These are phyloP conservation scores for Vigna radiata DNA, from an alignment of 306 rosid species.

Conservation along the genomic window DNA sequence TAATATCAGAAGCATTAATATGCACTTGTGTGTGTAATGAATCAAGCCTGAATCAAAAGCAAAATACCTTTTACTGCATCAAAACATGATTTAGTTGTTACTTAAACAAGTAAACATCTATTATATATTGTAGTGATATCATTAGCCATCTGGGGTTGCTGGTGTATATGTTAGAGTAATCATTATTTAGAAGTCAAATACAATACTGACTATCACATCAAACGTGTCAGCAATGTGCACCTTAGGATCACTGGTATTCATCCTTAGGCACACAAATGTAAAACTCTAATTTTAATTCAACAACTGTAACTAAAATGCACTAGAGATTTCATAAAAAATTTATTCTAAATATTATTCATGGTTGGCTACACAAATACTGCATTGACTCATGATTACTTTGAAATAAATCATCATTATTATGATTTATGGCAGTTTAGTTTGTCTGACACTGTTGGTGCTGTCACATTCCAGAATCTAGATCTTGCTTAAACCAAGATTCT, in stretches of 20 bases:
- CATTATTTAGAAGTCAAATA: neutral
- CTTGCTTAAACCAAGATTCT: slow-evolving; percentile 24
- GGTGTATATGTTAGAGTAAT: neutral
- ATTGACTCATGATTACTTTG: slow-evolving; percentile 39
- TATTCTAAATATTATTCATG: slow-evolving; percentile 5
- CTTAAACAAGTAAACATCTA: no score
- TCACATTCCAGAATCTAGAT: slow-evolving; percentile 43
- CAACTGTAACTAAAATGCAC: neutral
- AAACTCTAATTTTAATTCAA: neutral
- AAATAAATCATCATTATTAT: slow-evolving; percentile 29
- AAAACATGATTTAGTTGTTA: neutral
- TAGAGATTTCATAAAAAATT: neutral
- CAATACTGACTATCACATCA: neutral
- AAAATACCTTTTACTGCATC: neutral
- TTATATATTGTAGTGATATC: no score
- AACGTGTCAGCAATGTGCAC: neutral
- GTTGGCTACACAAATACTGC: slow-evolving; percentile 43
- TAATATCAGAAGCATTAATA: neutral
- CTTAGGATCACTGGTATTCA: no score
- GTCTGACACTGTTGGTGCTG: slow-evolving; percentile 41
- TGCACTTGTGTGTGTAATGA: neutral
- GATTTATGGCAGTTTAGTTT: slow-evolving; percentile 18
- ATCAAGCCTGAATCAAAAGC: neutral
- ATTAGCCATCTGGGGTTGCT: neutral
- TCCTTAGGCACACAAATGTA: neutral